Evolutionary conservation across 2,329 filamentous ascomycete species (phyloP).

Genomic region (Pseudogymnoascus destructans): DNA sequence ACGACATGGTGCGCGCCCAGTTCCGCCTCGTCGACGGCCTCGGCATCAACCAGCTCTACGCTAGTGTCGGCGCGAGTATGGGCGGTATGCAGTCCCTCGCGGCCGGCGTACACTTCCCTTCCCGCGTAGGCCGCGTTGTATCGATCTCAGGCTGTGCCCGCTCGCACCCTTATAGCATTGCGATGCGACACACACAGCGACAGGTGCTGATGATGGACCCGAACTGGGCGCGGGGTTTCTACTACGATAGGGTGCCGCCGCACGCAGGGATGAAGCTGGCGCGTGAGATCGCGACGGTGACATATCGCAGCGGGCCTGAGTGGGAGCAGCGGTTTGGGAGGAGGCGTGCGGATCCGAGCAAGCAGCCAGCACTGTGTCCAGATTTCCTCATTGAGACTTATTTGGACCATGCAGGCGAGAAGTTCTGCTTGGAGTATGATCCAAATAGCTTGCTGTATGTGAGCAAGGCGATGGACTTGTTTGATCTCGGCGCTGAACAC

Average conservation of each 20-base stretch:
- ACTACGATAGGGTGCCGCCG: conserved; percentile 77
- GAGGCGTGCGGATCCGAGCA: conserved; percentile 69
- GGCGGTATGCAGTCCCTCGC: conserved; percentile 95
- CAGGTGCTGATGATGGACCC: conserved; percentile 99
- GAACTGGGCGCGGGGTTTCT: conserved; percentile 91
- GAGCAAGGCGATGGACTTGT: conserved; percentile 97
- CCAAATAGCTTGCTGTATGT: conserved; percentile 92
- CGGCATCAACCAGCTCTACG: conserved; percentile 66
- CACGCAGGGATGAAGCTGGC: conserved; percentile 97
- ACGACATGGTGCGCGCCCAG: conserved; percentile 95
- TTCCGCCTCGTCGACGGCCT: conserved; percentile 76
- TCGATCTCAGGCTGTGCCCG: conserved; percentile 88
- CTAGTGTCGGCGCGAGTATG: conserved; percentile 93
- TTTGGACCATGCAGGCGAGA: conserved; percentile 93
- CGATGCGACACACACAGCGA: conserved; percentile 94
- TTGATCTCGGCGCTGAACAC: conserved; percentile 68
- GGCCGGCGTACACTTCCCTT: conserved; percentile 69
- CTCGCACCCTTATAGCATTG: conserved; percentile 94
- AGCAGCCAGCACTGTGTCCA: conserved; percentile 84
- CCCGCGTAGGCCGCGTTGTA: conserved; percentile 68
- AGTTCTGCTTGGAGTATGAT: conserved; percentile 94
- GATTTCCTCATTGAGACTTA: conserved; percentile 98
- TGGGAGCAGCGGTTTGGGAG: conserved; percentile 94
- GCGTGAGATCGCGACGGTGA: conserved; percentile 92
- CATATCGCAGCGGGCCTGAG: conserved; percentile 89